Evolutionary conservation across 2,329 filamentous ascomycete genomes (phyloP).

Genomic region (Calonectria leucothoes): DNA sequence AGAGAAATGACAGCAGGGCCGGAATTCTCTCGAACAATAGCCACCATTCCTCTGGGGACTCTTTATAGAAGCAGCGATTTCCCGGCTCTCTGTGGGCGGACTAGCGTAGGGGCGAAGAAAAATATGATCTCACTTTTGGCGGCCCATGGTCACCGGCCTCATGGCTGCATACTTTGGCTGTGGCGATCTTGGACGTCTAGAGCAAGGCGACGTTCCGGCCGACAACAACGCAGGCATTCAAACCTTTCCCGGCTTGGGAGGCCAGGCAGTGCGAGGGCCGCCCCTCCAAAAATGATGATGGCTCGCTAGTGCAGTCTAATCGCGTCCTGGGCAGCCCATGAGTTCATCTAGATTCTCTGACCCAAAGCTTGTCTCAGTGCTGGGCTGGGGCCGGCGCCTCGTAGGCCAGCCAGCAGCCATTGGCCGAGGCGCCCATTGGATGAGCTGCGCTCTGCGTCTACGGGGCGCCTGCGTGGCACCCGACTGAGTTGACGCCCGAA

Average conservation of each 20-base stretch:
- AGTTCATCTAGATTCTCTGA: constrained; percentile 7
- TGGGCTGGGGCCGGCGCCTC: neutral
- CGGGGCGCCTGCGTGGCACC: neutral
- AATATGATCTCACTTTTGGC: neutral
- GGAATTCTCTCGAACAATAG: neutral
- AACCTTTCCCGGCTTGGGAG: neutral
- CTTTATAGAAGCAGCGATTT: neutral
- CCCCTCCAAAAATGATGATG: too few species aligned
- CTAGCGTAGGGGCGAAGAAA: neutral
- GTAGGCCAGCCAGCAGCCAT: neutral
- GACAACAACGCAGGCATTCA: neutral
- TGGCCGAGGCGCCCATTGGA: neutral
- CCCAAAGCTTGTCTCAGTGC: neutral
- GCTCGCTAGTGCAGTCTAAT: neutral
- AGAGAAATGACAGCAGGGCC: neutral
- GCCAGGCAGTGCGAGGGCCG: too few species aligned
- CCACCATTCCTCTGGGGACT: neutral
- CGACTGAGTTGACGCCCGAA: neutral
- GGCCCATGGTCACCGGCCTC: neutral
- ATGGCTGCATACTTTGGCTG: neutral
- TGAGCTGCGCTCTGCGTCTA: neutral
- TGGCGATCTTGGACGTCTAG: constrained; percentile 1
- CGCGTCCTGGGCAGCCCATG: neutral
- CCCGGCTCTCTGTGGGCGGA: neutral
- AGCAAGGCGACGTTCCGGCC: neutral